A percentile compares a stretch with the other conserved stretches of the same genome.
Conservation (phyloP, 345 rosid species). For the Bretschneidera sinensis region DNA sequence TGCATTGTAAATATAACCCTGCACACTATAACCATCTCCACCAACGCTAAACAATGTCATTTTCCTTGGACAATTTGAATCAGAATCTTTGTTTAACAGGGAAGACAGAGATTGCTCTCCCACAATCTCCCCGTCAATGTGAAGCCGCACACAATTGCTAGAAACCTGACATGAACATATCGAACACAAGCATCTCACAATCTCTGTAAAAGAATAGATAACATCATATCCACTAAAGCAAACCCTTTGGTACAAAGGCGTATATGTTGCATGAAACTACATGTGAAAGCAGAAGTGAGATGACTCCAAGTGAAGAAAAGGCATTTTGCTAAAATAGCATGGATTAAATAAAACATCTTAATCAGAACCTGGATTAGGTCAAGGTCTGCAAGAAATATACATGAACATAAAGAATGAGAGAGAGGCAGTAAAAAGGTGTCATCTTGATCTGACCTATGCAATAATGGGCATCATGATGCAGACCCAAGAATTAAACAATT, state of each 20-base stretch:
- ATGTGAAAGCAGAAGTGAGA: background rate
- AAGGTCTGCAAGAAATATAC: background rate
- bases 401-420: no score
- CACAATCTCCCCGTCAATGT: constrained; percentile 50
- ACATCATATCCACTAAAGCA: background rate
- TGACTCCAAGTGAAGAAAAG: background rate
- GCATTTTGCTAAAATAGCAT: no score
- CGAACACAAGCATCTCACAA: constrained; percentile 7
- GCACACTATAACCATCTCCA: constrained; percentile 45
- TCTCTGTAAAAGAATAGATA: background rate
- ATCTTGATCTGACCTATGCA: background rate
- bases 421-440: background rate
- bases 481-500: background rate
- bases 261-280: background rate
- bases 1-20: constrained; percentile 52
- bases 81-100: constrained; percentile 25
- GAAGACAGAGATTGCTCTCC: constrained; percentile 46
- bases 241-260: background rate
- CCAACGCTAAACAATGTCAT: constrained; percentile 37
- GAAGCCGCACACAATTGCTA: constrained; percentile 41
- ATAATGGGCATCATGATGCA: background rate
- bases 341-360: no score
- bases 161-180: constrained; percentile 36
- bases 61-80: constrained; percentile 28
- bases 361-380: background rate